Conservation (phyloP, 495 filamentous ascomycete species). For the Penicillium malachiteum region DNA sequence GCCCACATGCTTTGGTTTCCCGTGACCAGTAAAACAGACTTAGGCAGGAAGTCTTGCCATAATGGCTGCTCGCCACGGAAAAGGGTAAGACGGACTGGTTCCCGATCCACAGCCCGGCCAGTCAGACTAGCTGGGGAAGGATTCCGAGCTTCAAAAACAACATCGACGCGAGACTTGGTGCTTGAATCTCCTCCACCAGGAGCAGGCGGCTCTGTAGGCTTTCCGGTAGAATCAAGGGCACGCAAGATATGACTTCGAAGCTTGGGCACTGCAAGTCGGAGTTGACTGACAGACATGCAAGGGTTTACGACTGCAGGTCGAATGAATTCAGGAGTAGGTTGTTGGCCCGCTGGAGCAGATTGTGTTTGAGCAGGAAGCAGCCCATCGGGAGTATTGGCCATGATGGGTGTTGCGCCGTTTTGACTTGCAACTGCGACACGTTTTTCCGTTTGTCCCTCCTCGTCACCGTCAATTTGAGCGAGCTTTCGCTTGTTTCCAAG, state of each 20-base stretch:
- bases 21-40: slow-evolving; percentile 77
- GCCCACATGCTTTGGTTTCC: slow-evolving; percentile 91
- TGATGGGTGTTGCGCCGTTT: slow-evolving; percentile 68
- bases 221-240: slow-evolving; percentile 45
- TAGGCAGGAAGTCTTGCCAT: slow-evolving; percentile 92
- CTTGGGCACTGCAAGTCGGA: slow-evolving; percentile 88
- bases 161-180: slow-evolving; percentile 56
- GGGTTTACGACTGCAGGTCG: slow-evolving; percentile 85
- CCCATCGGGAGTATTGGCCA: slow-evolving; percentile 74
- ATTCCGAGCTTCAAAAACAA: slow-evolving; percentile 74
- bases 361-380: slow-evolving; percentile 63
- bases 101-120: slow-evolving; percentile 58
- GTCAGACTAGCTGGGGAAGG: slow-evolving; percentile 57
- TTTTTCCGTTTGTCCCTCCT: slow-evolving; percentile 67
- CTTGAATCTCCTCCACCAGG: slow-evolving; percentile 52
- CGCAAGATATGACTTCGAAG: slow-evolving; percentile 74
- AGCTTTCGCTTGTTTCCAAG: slow-evolving; percentile 92
- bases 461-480: slow-evolving; percentile 61
- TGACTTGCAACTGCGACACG: slow-evolving; percentile 54
- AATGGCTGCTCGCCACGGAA: slow-evolving; percentile 78
- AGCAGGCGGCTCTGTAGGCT: slow-evolving; percentile 44
- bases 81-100: slow-evolving; percentile 79
- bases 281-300: slow-evolving; percentile 73
- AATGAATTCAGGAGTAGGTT: slow-evolving; percentile 80
- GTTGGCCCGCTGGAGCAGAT: slow-evolving; percentile 54